Base-by-base conservation (phyloP, 176 grass and related monocot species). In the Typha latifolia region DNA sequence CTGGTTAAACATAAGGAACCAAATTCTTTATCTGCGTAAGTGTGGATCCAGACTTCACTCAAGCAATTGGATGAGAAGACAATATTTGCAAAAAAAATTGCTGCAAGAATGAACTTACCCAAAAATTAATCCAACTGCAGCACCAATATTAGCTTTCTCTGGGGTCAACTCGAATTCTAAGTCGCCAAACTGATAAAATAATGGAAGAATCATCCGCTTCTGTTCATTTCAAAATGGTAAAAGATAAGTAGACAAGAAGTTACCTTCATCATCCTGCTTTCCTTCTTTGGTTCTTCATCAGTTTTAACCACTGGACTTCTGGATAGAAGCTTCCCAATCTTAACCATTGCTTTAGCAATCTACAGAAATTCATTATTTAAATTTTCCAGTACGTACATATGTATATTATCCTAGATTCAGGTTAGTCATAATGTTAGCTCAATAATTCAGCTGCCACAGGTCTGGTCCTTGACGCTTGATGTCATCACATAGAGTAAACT, bases 321-420 rank as follows among this genome's bases (percentile, higher is more conserved):
- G 2, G 85, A 89, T 6, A 92, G 68, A 55, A 63, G 32, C 72
- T 92, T 97, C 61, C 85, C 93, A 48, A 66, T 84, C 69, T 91
- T 89, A 71, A 80, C 83, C 93, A 97, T 92, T 68, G 81, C 72
- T 59, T 86, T 83, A 72, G 85, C 81, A 77, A 91, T 89, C 88
- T 97, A 82, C 16, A 78, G 2, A 57, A 61, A 56, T 61, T 67
- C 8, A 32, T 68, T 19, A 56, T 62, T 32, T 9, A 37, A 47
- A 22, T 47, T 48, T 14, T 14, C 34, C 23, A 32, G n/a, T 43
- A 43, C 10, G 37, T 43, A 43, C 37, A 43, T 43, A 43, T 43
- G 10, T 7, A 43, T 9, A 43, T 43, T 43, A 43, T 43, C 37
- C 37, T 1, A 43, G 9, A 10, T 6, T 43, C 37, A 9, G 37